Base-by-base conservation (phyloP, 1,284 basidiomycete genomes). In the Puccinia triticina region DNA sequence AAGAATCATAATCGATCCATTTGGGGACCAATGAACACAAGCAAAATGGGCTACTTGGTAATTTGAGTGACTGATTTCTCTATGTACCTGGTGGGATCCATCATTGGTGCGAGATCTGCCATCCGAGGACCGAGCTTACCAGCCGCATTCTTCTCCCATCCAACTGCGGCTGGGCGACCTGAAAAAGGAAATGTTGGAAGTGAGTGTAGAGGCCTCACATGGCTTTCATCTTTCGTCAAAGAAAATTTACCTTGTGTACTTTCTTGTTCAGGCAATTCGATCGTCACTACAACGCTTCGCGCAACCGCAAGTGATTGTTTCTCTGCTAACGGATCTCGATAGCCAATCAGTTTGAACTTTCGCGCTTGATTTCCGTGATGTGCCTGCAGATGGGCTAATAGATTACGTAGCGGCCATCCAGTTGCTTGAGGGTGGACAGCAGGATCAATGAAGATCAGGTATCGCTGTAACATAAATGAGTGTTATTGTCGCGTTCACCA, bases 341-440 rank as follows among this genome's bases (percentile, higher is more conserved):
- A 88, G 5, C 95, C 88, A 18, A 90, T 90, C n/a, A 96, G 82
- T 0, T 88, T 88, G 0, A 89, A 86, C 0, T 90, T 88, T 4
- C 87, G 87, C 23, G 90, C 86, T 0, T 89, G 89, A 84, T 92
- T 89, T 0, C 83, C 61, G 32, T 69, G 64, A 16, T 90, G 87
- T 10, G 89, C 88, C 34, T 90, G 89, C 23, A 98, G 90, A 87
- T 92, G 95, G 40, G 93, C 91, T 18, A 99, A 91, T 59, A 96
- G 89, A 85, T 98, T 99, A 59, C 96, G 92, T 8, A 98, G 89
- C 0, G 94, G 94, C 96, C 97, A 99, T 26, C 96, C 96, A 0
- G 95, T 94, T 83, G 93, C 92, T 0, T 90, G 87, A 0, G 91
- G 88, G 53, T 91, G 89, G 0, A 94, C 91, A 0, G 95, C 97